These are phyloP conservation scores for Glomus cerebriforme DNA, from an alignment of 192 early-diverging fungal species.

Conservation along the genomic window DNA sequence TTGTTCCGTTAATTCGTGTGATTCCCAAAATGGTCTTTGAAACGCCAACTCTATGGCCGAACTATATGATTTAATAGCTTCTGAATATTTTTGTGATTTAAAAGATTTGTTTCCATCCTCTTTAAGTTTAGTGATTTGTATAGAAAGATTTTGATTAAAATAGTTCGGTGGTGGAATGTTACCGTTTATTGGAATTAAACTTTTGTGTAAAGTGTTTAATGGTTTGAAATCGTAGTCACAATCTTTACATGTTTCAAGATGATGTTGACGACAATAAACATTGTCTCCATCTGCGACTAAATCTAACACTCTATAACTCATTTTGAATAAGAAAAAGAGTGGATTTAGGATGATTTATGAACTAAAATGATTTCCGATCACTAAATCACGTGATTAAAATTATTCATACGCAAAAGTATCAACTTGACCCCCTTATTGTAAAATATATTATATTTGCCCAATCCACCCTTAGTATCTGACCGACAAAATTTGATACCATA, in stretches of 20 bases:
- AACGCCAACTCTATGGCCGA: conserved; percentile 82
- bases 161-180: conserved; percentile 68
- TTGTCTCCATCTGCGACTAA: conserved; percentile 38
- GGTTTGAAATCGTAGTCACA: conserved; percentile 64
- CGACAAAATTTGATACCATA: no score
- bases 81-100: conserved; percentile 76
- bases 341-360: no score
- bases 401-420: no score
- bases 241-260: conserved; percentile 60
- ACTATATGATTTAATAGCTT: conserved; percentile 85
- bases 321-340: background rate
- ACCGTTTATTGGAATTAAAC: conserved; percentile 60
- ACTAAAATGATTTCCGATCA: no score
- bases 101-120: conserved; percentile 88
- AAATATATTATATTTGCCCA: no score
- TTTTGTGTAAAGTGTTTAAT: conserved; percentile 69
- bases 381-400: no score
- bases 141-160: conserved; percentile 52
- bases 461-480: no score
- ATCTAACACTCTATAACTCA: background rate
- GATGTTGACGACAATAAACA: conserved; percentile 66
- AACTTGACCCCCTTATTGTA: no score
- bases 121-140: conserved; percentile 59
- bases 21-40: conserved; percentile 76
- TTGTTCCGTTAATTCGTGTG: conserved; percentile 62